Evolutionary conservation across 1,284 basidiomycete genomes (phyloP), one percentile per base, ranked within the genome.

Genomic region (Austropuccinia psidii): DNA sequence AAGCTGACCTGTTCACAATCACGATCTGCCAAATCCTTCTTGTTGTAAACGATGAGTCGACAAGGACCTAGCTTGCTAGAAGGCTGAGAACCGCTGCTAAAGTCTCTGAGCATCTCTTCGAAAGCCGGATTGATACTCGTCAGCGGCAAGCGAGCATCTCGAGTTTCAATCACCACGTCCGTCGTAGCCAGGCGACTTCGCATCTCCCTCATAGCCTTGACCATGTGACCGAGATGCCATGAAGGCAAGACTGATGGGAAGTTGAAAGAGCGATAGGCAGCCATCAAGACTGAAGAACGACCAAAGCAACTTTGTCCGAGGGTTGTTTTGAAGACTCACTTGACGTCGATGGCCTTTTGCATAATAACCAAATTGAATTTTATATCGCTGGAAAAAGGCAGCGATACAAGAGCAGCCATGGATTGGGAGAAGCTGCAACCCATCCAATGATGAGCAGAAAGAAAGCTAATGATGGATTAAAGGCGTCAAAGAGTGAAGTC

Each of bases 181-280:
- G 90, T 93, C 50, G 85, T 83, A 13, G 91, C 90, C 43, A 96
- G 84, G n/a, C 41, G 37, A 81, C 87, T 86, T 75, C 88, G 86
- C 70, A 89, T 85, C 77, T 93, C 95, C 11, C 37, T 5, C 79
- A 77, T 6, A 78, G 76, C 45, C 79, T 88, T 86, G 81, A 88
- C 89, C 95, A 98, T 98, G 82, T 98, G 95, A 11, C 96, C 95
- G 31, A 91, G 90, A 81, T 90, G 96, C 94, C 94, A 98, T 83
- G 92, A 93, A 66, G 90, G 89, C n/a, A 91, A 81, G 1, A 78
- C 78, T 0, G 77, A 58, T 0, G 84, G 84, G 49, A 83, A 83
- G 0, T 78, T 76, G 77, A 85, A 85, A 0, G 67, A 50, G n/a
- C 62, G 50, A 41, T 58, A 41, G 27, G 29, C 21, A 2, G 67